Conservation (phyloP, 2,329 filamentous ascomycete genomes). For the Trichothecium roseum region DNA sequence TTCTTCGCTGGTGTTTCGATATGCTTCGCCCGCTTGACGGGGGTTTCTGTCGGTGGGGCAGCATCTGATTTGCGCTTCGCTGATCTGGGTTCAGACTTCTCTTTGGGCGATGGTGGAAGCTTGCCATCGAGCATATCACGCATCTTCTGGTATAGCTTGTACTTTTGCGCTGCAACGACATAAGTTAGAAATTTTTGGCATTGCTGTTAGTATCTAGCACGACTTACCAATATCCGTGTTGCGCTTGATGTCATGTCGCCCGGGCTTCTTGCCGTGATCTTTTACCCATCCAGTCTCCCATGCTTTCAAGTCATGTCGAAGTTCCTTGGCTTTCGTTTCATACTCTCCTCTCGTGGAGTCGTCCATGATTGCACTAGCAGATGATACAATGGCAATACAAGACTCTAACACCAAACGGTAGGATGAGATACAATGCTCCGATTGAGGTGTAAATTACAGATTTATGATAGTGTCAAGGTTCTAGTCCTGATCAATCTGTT, state of each 20-base stretch:
- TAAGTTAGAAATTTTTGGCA: constrained; percentile 1
- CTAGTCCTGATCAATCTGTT: too few relatives aligned
- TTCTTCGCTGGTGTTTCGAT: constrained; percentile 36
- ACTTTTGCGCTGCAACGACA: constrained; percentile 49
- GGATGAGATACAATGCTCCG: too few relatives aligned
- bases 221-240: constrained; percentile 58
- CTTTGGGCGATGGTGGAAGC: constrained; percentile 26
- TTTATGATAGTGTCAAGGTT: too few relatives aligned
- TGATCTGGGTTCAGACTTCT: constrained; percentile 14
- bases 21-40: constrained; percentile 39
- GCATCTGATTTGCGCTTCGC: constrained; percentile 31
- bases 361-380: constrained; percentile 30
- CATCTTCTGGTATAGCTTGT: constrained; percentile 64
- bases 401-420: too few relatives aligned
- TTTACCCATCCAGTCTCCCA: constrained; percentile 63
- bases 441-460: too few relatives aligned
- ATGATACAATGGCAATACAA: not conserved
- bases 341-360: constrained; percentile 30
- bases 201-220: not conserved
- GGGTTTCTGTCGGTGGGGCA: constrained; percentile 26
- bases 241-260: constrained; percentile 65
- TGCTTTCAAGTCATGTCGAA: constrained; percentile 61
- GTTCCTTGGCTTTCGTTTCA: constrained; percentile 37
- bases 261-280: constrained; percentile 54
- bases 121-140: constrained; percentile 50